Percentiles rank a stretch among this genome's conserved stretches.
phyloP scores from a whole-genome alignment of 225 moss, liverwort and hornwort genomes.

The Pleurozium schreberi region DNA sequence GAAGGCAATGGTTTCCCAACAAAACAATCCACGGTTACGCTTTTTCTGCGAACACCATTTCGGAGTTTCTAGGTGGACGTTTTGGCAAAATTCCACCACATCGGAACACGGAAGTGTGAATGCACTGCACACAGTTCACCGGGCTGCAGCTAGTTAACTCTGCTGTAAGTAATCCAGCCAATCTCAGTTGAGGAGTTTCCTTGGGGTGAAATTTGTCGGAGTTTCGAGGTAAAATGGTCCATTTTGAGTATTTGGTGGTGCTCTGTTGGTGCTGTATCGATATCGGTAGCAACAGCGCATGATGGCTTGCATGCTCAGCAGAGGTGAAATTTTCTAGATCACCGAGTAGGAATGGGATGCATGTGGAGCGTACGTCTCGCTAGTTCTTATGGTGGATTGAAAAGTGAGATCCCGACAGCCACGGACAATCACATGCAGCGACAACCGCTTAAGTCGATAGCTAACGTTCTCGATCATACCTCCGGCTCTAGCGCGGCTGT shows the following conservation, averaged over 20 bases:
- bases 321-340: not conserved
- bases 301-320: not conserved
- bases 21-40: no score
- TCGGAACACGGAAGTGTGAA: not conserved
- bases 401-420: no score
- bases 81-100: not conserved
- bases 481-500: not conserved
- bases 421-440: no score
- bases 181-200: not conserved
- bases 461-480: not conserved
- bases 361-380: no score
- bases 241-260: not conserved
- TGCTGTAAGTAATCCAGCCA: not conserved
- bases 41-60: not conserved
- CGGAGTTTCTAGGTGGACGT: not conserved
- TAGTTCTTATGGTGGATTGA: no score
- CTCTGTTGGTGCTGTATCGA: not conserved
- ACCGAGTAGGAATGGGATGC: no score
- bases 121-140: not conserved
- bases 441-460: no score
- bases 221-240: not conserved
- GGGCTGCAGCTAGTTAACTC: not conserved
- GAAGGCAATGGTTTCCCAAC: not conserved
- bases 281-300: not conserved
- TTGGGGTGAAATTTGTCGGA: not conserved